Percentiles rank a stretch among this genome's conserved stretches.
phyloP scores from a whole-genome alignment of 1,139 yeast species.

The Hemisphaericaspora subhashii region DNA sequence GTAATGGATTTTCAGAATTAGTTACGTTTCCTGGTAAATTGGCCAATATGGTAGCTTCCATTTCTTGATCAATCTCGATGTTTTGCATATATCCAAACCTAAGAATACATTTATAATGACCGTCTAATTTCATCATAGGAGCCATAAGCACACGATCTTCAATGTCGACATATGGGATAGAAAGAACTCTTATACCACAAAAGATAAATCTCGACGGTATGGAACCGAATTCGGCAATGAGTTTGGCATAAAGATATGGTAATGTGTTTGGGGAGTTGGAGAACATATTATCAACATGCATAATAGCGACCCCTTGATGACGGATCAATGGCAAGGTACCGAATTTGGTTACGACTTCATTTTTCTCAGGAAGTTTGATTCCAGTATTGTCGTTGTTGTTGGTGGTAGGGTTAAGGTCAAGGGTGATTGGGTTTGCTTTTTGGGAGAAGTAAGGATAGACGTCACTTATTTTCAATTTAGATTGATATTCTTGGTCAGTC shows the following conservation, averaged over 20 bases:
- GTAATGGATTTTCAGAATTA: slow-evolving; percentile 15
- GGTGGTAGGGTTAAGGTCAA: slow-evolving; percentile 21
- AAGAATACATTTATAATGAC: slow-evolving; percentile 46
- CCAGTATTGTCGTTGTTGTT: background rate
- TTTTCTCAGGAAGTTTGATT: background rate
- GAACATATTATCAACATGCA: slow-evolving; percentile 36
- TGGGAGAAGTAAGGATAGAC: slow-evolving; percentile 25
- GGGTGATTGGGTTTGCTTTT: slow-evolving; percentile 14
- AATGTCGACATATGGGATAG: slow-evolving; percentile 38
- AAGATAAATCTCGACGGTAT: slow-evolving; percentile 46
- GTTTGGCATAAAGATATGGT: slow-evolving; percentile 38
- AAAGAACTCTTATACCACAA: slow-evolving; percentile 39
- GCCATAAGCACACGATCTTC: slow-evolving; percentile 41
- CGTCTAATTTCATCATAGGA: slow-evolving; percentile 35
- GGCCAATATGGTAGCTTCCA: slow-evolving; percentile 27
- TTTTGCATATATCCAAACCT: slow-evolving; percentile 50
- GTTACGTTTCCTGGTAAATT: slow-evolving; percentile 23
- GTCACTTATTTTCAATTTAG: slow-evolving; percentile 30
- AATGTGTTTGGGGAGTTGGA: slow-evolving; percentile 41
- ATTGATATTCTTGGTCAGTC: slow-evolving; percentile 34
- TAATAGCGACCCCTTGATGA: slow-evolving; percentile 40
- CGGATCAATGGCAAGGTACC: slow-evolving; percentile 24
- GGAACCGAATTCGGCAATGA: slow-evolving; percentile 38
- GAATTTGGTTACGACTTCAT: slow-evolving; percentile 20
- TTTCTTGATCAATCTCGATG: slow-evolving; percentile 25